Evolutionary conservation across 352 stramenopile species (phyloP).

Genomic region (Pythium chondricola): DNA sequence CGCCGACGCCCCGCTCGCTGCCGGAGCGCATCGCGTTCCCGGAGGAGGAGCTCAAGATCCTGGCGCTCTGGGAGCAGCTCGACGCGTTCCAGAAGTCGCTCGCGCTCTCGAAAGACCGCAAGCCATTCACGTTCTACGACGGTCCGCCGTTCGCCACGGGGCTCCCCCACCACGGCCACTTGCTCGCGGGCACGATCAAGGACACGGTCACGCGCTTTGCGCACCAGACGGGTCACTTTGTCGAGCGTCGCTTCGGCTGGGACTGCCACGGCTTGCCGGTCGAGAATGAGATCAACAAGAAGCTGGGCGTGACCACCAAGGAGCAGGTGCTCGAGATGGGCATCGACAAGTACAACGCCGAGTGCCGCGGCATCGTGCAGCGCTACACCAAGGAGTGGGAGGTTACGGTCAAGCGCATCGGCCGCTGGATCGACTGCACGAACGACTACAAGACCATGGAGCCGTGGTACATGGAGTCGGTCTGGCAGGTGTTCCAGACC

Average conservation of each 20-base stretch:
- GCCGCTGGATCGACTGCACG: constrained; percentile 99
- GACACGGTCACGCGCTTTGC: constrained; percentile 99
- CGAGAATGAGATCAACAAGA: constrained; percentile 99
- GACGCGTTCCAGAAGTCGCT: constrained; percentile 90
- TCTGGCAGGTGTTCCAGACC: constrained; percentile 99
- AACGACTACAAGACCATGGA: constrained; percentile 99
- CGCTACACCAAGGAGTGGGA: constrained; percentile 99
- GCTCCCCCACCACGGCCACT: constrained; percentile 98
- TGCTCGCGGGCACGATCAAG: constrained; percentile 99
- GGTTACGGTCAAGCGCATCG: constrained; percentile 95
- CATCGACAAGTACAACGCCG: constrained; percentile 98
- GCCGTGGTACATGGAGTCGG: constrained; percentile 98
- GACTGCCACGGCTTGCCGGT: constrained; percentile 99
- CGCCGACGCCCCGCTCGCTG: constrained; percentile 45
- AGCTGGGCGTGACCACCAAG: constrained; percentile 95
- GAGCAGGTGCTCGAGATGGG: constrained; percentile 97
- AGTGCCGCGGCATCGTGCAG: constrained; percentile 96
- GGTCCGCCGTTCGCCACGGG: constrained; percentile 98
- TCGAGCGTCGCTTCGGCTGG: constrained; percentile 97
- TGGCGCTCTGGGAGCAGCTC: constrained; percentile 79
- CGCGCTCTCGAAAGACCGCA: constrained; percentile 87
- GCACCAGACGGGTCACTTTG: constrained; percentile 97
- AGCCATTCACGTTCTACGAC: constrained; percentile 99
- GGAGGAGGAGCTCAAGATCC: constrained; percentile 72
- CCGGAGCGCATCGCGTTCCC: constrained; percentile 87